Conservation (phyloP, 2,329 filamentous ascomycete genomes). For the Neopestalotiopsis sp. region DNA sequence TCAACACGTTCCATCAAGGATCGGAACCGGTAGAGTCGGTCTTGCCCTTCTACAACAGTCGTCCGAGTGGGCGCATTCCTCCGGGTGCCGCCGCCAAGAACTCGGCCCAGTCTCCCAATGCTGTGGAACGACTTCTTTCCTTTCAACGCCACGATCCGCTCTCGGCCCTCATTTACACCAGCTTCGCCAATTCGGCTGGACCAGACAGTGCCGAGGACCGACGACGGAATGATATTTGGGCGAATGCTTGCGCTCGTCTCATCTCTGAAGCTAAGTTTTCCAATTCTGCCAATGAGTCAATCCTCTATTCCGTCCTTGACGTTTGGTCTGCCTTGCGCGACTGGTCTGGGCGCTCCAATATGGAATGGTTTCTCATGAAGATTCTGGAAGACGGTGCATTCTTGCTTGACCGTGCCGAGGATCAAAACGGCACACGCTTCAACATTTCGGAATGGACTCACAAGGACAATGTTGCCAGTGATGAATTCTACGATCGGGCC, state of each 20-base stretch:
- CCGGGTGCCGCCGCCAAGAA: slow-evolving; percentile 51
- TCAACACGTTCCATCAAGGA: slow-evolving; percentile 79
- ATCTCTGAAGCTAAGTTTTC: slow-evolving; percentile 65
- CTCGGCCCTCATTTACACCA: slow-evolving; percentile 83
- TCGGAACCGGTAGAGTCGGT: slow-evolving; percentile 85
- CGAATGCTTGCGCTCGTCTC: slow-evolving; percentile 81
- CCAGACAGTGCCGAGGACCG: slow-evolving; percentile 82
- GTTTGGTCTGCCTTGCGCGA: slow-evolving; percentile 85
- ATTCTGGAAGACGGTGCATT: slow-evolving; percentile 93
- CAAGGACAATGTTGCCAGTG: slow-evolving; percentile 80
- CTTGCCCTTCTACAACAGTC: slow-evolving; percentile 67
- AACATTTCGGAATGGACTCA: slow-evolving; percentile 75
- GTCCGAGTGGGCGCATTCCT: slow-evolving; percentile 51
- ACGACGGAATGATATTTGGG: slow-evolving; percentile 84
- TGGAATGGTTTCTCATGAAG: slow-evolving; percentile 95
- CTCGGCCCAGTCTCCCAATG: slow-evolving; percentile 56
- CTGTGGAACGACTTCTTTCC: slow-evolving; percentile 82
- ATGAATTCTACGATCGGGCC: slow-evolving; percentile 86
- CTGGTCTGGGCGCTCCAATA: slow-evolving; percentile 87
- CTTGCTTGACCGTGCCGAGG: slow-evolving; percentile 82
- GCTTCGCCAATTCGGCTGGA: slow-evolving; percentile 85
- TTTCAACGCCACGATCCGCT: slow-evolving; percentile 90
- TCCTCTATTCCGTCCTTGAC: slow-evolving; percentile 84
- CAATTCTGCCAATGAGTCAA: slow-evolving; percentile 77
- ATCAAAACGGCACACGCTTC: slow-evolving; percentile 73